A percentile compares a stretch with the other conserved stretches of the same genome.
phyloP scores from a whole-genome alignment of 208 protist genomes.

The Trypanosoma brucei region DNA sequence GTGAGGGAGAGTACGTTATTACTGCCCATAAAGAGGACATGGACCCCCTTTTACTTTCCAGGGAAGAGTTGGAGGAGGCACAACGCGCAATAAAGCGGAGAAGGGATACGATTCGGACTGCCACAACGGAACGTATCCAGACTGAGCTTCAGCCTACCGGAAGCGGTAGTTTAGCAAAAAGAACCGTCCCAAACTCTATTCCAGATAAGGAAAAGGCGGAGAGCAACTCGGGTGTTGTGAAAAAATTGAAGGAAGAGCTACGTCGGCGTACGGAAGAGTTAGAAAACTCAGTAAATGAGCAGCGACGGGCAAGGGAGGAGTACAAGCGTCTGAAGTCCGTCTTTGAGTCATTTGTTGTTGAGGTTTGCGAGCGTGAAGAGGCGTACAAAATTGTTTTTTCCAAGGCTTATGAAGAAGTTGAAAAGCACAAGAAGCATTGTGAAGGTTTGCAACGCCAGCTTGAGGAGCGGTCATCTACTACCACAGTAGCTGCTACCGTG shows the following conservation, averaged over 20 bases:
- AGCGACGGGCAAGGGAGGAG: conserved; percentile 13
- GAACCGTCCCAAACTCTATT: neutral
- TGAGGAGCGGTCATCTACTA: conserved; percentile 9
- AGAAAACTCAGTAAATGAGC: conserved; percentile 20
- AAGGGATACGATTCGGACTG: too few species aligned
- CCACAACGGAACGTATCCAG: too few species aligned
- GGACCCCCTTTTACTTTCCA: too few species aligned
- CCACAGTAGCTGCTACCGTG: neutral
- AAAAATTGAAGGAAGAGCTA: conserved; percentile 17
- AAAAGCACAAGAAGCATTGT: conserved; percentile 26
- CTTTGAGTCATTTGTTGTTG: conserved; percentile 66
- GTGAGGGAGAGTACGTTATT: too few species aligned
- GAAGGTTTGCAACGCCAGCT: conserved; percentile 41
- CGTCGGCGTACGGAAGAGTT: conserved; percentile 14
- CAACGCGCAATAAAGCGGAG: too few species aligned
- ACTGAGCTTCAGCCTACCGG: too few species aligned
- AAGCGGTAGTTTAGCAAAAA: too few species aligned
- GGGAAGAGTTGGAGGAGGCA: too few species aligned
- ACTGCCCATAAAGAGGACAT: too few species aligned
- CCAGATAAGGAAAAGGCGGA: neutral
- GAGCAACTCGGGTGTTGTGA: neutral
- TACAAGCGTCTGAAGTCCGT: conserved; percentile 33
- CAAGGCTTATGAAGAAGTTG: conserved; percentile 38
- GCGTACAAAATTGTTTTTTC: conserved; percentile 56
- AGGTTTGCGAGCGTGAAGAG: conserved; percentile 62